These are phyloP conservation scores for Wallacemonas sp. DNA, from an alignment of 208 protist genomes.

Conservation along the genomic window DNA sequence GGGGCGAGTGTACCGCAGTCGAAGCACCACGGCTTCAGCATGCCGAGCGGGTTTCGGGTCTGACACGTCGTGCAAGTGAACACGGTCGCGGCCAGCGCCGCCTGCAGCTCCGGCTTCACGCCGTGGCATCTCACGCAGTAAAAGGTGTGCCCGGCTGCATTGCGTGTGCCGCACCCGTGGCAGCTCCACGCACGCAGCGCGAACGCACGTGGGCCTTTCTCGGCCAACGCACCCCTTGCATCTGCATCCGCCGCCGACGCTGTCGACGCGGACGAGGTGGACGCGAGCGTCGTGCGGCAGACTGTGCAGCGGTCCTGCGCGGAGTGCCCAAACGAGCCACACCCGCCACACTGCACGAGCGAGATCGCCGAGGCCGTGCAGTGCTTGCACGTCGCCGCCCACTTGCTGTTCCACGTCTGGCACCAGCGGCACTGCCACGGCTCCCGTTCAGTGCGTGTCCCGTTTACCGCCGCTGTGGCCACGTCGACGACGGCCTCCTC, in stretches of 20 bases:
- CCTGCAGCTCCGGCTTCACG: constrained; percentile 19
- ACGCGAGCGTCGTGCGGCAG: not conserved
- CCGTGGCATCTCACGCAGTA: constrained; percentile 47
- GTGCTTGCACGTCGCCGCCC: constrained; percentile 37
- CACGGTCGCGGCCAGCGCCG: constrained; percentile 24
- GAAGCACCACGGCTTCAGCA: constrained; percentile 46
- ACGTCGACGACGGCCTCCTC: not conserved
- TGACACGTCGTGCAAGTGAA: constrained; percentile 33
- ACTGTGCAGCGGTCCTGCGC: not conserved
- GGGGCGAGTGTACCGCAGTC: constrained; percentile 35
- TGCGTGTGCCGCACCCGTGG: constrained; percentile 45
- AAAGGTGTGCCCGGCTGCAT: constrained; percentile 60
- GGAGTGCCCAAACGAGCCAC: constrained; percentile 29
- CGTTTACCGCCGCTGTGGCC: not conserved
- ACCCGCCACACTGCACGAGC: constrained; percentile 56
- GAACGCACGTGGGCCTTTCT: constrained; percentile 27
- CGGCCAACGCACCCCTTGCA: no score
- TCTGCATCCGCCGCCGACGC: no score
- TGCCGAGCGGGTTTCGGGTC: constrained; percentile 21
- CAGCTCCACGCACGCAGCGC: constrained; percentile 75
- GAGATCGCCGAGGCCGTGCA: constrained; percentile 47
- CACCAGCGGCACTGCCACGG: constrained; percentile 72
- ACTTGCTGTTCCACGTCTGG: constrained; percentile 58
- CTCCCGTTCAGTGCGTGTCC: constrained; percentile 2
- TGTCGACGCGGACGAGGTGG: no score